Conservation (phyloP, 2,329 filamentous ascomycete species). For the Hirsutella thompsonii region DNA sequence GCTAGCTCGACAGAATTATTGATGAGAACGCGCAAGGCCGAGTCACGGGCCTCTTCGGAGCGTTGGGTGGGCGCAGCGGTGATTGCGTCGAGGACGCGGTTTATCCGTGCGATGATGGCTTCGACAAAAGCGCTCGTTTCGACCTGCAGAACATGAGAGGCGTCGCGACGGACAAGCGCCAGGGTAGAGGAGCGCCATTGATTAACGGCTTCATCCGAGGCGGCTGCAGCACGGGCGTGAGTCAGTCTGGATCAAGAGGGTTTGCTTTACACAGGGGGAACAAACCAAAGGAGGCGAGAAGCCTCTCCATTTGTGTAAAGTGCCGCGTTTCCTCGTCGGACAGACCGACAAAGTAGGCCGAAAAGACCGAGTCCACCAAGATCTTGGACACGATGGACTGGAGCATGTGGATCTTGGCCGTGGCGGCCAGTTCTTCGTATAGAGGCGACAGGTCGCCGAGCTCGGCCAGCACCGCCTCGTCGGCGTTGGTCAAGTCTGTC, state of each 20-base stretch:
- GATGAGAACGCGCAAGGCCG: conserved; percentile 39
- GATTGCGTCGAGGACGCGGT: conserved; percentile 35
- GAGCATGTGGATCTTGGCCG: conserved; percentile 47
- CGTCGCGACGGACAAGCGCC: conserved; percentile 42
- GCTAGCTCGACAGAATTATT: conserved; percentile 41
- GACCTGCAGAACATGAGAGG: conserved; percentile 28
- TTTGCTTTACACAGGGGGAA: too few species aligned
- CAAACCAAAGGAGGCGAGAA: conserved; percentile 29
- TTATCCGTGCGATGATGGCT: conserved; percentile 30
- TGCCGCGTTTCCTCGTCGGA: conserved; percentile 37
- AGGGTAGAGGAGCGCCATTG: conserved; percentile 56
- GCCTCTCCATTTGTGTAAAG: conserved; percentile 34
- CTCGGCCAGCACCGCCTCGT: conserved; percentile 27
- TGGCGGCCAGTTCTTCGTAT: conserved; percentile 39
- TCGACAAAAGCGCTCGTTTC: conserved; percentile 31
- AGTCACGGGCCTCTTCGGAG: conserved; percentile 26
- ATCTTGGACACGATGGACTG: conserved; percentile 49
- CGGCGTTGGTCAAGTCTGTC: conserved; percentile 29
- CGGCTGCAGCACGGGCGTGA: conserved; percentile 13
- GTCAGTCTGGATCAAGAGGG: too few species aligned
- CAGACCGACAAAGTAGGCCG: conserved; percentile 50
- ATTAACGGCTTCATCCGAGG: conserved; percentile 41
- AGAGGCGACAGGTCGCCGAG: conserved; percentile 39
- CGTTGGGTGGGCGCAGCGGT: conserved; percentile 22
- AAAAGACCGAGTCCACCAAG: conserved; percentile 48